Evolutionary conservation across 306 rosid species (phyloP).

Genomic region (Acmispon strigosus): DNA sequence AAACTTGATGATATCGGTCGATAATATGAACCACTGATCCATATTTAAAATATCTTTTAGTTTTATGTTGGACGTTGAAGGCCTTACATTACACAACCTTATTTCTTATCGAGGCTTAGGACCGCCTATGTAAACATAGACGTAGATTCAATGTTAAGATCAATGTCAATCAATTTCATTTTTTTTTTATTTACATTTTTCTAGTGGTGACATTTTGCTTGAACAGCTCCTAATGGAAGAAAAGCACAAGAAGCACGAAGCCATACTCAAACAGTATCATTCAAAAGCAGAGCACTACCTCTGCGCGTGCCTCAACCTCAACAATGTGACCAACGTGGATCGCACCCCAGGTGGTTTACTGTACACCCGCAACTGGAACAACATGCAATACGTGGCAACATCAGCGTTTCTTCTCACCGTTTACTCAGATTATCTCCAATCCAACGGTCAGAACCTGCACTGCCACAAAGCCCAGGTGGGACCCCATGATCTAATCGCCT

Average conservation of each 20-base stretch:
- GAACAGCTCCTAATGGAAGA: constrained; percentile 52
- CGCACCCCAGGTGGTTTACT: constrained; percentile 82
- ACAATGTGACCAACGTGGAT: constrained; percentile 52
- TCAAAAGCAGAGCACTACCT: constrained; percentile 60
- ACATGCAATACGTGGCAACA: constrained; percentile 65
- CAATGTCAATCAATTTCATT: too few species aligned
- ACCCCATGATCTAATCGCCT: constrained; percentile 33
- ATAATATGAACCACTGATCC: too few species aligned
- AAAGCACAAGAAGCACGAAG: constrained; percentile 39
- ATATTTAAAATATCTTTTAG: too few species aligned
- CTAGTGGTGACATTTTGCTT: neutral
- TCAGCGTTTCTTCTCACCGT: constrained; percentile 61
- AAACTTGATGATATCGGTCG: too few species aligned
- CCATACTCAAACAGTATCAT: constrained; percentile 39
- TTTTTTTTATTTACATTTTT: too few species aligned
- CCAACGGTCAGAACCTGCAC: constrained; percentile 33
- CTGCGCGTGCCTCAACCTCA: constrained; percentile 61
- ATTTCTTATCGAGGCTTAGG: too few species aligned
- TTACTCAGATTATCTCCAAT: constrained; percentile 49
- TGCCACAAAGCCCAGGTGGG: constrained; percentile 35
- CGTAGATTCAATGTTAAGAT: too few species aligned
- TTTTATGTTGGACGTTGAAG: too few species aligned
- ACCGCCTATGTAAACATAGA: too few species aligned
- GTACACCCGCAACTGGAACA: constrained; percentile 76
- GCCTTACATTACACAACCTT: too few species aligned